phyloP scores from a whole-genome alignment of 1,284 basidiomycete species.

The Pisolithus thermaeus region DNA sequence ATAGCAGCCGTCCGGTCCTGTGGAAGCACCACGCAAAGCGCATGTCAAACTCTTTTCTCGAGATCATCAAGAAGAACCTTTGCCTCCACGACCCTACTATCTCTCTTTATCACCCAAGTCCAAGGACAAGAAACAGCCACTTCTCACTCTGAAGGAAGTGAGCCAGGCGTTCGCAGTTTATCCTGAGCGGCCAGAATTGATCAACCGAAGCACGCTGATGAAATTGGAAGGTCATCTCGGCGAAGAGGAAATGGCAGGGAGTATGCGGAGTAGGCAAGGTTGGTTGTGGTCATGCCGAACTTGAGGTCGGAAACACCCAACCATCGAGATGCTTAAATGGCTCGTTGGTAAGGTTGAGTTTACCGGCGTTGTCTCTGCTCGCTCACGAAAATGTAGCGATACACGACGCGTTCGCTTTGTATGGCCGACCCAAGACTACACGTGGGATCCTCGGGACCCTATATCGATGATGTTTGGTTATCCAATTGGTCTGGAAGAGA shows the following conservation, averaged over 20 bases:
- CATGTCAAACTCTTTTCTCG: slow-evolving; percentile 66
- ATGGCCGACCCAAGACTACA: slow-evolving; percentile 82
- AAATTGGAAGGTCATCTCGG: slow-evolving; percentile 82
- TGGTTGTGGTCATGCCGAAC: slow-evolving; percentile 90
- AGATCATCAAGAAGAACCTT: slow-evolving; percentile 26
- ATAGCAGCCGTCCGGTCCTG: slow-evolving; percentile 10
- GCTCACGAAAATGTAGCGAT: slow-evolving; percentile 44
- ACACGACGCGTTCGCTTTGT: slow-evolving; percentile 83
- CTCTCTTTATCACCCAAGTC: slow-evolving; percentile 59
- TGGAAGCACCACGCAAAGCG: slow-evolving; percentile 42
- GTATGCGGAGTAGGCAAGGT: slow-evolving; percentile 62
- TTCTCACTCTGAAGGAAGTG: slow-evolving; percentile 53
- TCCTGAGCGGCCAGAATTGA: slow-evolving; percentile 90
- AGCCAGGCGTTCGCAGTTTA: slow-evolving; percentile 85
- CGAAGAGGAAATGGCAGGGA: slow-evolving; percentile 64
- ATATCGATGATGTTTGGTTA: slow-evolving; percentile 78
- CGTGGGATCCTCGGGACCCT: slow-evolving; percentile 81
- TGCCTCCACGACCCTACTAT: slow-evolving; percentile 34
- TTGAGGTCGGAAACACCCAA: slow-evolving; percentile 42
- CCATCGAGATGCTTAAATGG: slow-evolving; percentile 91
- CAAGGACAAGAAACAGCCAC: slow-evolving; percentile 64
- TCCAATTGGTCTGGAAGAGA: slow-evolving; percentile 70
- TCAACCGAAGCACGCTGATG: slow-evolving; percentile 80
- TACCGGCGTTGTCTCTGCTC: slow-evolving; percentile 3
- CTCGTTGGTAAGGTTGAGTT: slow-evolving; percentile 60